Conservation (phyloP, 225 moss, liverwort and hornwort species). For the Straminergon stramineum region DNA sequence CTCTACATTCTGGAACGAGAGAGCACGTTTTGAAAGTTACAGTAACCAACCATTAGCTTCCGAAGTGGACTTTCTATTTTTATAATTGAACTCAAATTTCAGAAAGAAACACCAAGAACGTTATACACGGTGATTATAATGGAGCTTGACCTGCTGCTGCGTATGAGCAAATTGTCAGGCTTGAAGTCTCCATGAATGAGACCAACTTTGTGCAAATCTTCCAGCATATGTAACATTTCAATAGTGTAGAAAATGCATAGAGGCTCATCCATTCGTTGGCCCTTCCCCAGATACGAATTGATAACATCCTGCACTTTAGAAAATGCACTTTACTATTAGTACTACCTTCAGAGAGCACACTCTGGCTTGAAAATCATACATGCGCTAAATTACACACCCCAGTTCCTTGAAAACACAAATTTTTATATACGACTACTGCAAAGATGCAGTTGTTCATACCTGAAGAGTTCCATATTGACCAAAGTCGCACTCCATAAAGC, state of each 20-base stretch:
- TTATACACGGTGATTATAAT: not conserved
- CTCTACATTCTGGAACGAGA: not conserved
- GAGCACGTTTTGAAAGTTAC: not conserved
- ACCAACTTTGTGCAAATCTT: slow-evolving; percentile 71
- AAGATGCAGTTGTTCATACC: slow-evolving; percentile 25
- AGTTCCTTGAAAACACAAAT: not conserved
- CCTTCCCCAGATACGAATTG: slow-evolving; percentile 60
- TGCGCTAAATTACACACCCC: not conserved
- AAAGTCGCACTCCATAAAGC: slow-evolving; percentile 85
- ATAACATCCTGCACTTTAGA: slow-evolving; percentile 69
- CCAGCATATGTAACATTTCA: slow-evolving; percentile 84
- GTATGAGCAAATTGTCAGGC: slow-evolving; percentile 95
- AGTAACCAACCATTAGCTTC: not conserved
- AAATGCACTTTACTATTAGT: not conserved
- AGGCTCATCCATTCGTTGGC: slow-evolving; percentile 81
- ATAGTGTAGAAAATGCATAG: slow-evolving; percentile 89
- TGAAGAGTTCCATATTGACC: slow-evolving; percentile 90
- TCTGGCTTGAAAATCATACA: not conserved
- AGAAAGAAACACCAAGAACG: not conserved
- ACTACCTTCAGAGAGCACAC: not conserved
- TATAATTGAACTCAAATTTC: not conserved
- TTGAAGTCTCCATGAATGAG: slow-evolving; percentile 99
- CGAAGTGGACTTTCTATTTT: not conserved
- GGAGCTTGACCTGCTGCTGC: slow-evolving; percentile 57
- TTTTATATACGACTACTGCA: not conserved